Conservation (phyloP, 148 eudicot genomes). For the Chenopodium album region DNA sequence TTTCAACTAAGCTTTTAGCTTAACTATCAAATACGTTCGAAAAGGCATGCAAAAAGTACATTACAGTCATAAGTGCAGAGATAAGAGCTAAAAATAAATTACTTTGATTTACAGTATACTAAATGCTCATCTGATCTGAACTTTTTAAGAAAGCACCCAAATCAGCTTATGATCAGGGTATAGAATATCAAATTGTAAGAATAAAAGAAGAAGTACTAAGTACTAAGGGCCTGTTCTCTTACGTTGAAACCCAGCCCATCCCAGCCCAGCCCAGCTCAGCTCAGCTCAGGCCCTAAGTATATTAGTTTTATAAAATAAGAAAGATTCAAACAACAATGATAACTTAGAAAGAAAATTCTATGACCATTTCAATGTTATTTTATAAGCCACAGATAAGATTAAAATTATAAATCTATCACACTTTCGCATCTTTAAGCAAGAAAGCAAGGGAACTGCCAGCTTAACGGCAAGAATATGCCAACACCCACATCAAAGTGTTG, state of each 20-base stretch:
- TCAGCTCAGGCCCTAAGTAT: not conserved
- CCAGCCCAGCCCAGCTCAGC: too few species aligned
- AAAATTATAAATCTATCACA: too few species aligned
- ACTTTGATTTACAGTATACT: not conserved
- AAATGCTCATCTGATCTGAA: not conserved
- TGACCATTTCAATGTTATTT: too few species aligned
- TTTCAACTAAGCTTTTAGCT: too few species aligned
- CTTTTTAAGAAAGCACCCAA: not conserved
- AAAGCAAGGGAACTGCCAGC: not conserved
- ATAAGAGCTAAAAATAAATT: not conserved
- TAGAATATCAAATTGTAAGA: not conserved
- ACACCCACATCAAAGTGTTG: not conserved
- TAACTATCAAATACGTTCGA: not conserved
- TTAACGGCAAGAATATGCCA: slow-evolving; percentile 1
- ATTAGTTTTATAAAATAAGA: not conserved
- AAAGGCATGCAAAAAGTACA: not conserved
- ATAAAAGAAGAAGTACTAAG: not conserved
- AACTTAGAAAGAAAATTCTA: too few species aligned
- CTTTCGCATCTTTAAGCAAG: too few species aligned
- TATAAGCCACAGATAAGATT: too few species aligned
- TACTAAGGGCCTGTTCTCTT: too few species aligned
- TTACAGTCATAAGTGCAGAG: not conserved
- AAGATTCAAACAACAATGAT: not conserved
- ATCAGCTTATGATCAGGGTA: not conserved
- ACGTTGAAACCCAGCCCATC: too few species aligned